phyloP scores from a whole-genome alignment of 1,284 basidiomycete species.

The Entoloma clypeatum region DNA sequence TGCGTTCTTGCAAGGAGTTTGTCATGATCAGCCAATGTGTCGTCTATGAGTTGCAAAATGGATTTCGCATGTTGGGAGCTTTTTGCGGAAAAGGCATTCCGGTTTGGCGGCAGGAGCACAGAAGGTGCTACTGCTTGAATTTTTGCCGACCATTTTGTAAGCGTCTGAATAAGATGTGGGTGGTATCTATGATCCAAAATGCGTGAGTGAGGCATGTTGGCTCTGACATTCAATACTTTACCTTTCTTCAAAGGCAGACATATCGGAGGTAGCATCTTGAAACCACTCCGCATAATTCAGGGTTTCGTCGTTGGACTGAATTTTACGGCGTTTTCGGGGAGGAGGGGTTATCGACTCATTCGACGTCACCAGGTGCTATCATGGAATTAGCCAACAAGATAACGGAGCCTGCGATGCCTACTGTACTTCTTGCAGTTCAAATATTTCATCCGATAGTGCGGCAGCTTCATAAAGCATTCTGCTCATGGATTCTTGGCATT shows the following conservation, averaged over 20 bases:
- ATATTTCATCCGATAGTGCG: constrained; percentile 61
- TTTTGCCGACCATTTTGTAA: constrained; percentile 91
- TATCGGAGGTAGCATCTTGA: constrained; percentile 40
- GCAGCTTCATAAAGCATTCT: constrained; percentile 58
- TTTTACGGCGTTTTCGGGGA: constrained; percentile 57
- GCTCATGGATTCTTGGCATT: constrained; percentile 37
- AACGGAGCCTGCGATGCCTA: neutral
- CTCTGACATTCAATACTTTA: constrained; percentile 31
- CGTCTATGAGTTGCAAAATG: constrained; percentile 70
- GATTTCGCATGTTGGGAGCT: constrained; percentile 48
- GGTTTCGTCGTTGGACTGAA: constrained; percentile 31
- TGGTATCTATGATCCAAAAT: constrained; percentile 48
- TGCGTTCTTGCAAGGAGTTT: constrained; percentile 60
- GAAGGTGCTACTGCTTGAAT: constrained; percentile 85
- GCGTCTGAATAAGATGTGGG: constrained; percentile 66
- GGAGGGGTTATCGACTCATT: constrained; percentile 49
- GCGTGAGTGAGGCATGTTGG: neutral
- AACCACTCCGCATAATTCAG: constrained; percentile 40
- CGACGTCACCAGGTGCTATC: constrained; percentile 40
- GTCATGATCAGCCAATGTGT: constrained; percentile 53
- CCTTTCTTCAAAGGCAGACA: constrained; percentile 53
- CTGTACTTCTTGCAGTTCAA: constrained; percentile 60
- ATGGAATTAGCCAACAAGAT: constrained; percentile 9
- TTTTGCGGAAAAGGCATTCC: constrained; percentile 58
- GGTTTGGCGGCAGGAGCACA: constrained; percentile 65